These are phyloP conservation scores for Cladosporium sp. DNA, from an alignment of 2,329 filamentous ascomycete species.

Conservation along the genomic window DNA sequence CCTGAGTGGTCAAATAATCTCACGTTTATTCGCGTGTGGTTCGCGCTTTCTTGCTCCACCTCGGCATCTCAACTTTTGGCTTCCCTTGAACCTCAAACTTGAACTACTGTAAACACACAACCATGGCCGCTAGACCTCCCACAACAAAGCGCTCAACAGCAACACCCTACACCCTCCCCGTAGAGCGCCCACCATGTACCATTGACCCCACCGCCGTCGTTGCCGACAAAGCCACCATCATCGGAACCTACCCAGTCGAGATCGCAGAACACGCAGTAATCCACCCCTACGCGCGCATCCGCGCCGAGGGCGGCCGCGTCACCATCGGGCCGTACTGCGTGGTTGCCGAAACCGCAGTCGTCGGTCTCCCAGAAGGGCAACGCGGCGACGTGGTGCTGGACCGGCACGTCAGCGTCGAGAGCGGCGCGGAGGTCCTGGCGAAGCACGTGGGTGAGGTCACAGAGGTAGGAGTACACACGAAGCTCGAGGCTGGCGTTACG, in stretches of 20 bases:
- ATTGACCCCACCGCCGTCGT: slow-evolving; percentile 51
- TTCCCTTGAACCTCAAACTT: neutral
- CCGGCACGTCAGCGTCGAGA: slow-evolving; percentile 46
- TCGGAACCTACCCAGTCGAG: slow-evolving; percentile 75
- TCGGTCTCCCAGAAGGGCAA: slow-evolving; percentile 35
- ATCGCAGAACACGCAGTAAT: slow-evolving; percentile 76
- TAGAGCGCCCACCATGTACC: slow-evolving; percentile 39
- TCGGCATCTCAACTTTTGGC: slow-evolving; percentile 1
- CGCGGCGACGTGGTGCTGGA: slow-evolving; percentile 39
- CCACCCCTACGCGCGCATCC: slow-evolving; percentile 72
- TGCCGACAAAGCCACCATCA: slow-evolving; percentile 50
- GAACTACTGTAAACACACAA: neutral
- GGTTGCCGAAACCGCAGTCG: slow-evolving; percentile 64
- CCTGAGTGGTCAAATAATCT: neutral
- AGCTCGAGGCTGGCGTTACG: slow-evolving; percentile 41
- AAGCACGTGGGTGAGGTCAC: slow-evolving; percentile 33
- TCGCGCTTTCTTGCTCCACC: neutral
- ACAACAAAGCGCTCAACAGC: slow-evolving; percentile 14
- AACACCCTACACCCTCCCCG: slow-evolving; percentile 22
- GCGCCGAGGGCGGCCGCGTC: slow-evolving; percentile 44
- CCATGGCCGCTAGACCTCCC: slow-evolving; percentile 16
- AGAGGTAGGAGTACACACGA: slow-evolving; percentile 33
- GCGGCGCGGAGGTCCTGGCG: slow-evolving; percentile 43
- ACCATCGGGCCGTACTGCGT: slow-evolving; percentile 60
- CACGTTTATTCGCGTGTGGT: neutral